A percentile compares a stretch with the other conserved stretches of the same genome.
These are phyloP conservation scores for Viola odorata DNA, from an alignment of 345 rosid species.

Conservation along the genomic window DNA sequence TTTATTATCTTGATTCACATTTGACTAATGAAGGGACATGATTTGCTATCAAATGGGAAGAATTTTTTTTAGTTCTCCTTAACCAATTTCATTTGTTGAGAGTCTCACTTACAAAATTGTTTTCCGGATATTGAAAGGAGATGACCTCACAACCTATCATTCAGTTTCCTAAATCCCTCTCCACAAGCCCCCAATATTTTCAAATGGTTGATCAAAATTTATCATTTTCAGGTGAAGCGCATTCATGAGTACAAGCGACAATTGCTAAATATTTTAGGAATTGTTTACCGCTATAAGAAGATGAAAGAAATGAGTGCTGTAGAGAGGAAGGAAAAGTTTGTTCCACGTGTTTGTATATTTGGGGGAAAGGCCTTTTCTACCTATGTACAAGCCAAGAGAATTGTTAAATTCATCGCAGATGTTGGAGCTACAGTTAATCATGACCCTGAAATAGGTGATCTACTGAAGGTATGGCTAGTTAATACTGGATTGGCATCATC, in stretches of 20 bases:
- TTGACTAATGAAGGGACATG: background rate
- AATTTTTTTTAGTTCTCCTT: background rate
- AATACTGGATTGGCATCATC: too few species aligned
- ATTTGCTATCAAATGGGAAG: background rate
- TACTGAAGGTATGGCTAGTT: conserved; percentile 48
- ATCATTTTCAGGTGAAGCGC: conserved; percentile 57
- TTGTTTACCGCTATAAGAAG: conserved; percentile 65
- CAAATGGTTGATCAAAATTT: background rate
- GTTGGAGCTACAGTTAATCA: conserved; percentile 61
- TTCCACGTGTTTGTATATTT: conserved; percentile 69
- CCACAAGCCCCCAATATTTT: too few species aligned
- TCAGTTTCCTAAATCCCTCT: too few species aligned
- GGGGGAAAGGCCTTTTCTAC: conserved; percentile 86
- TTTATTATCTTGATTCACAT: background rate
- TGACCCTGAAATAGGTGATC: conserved; percentile 67
- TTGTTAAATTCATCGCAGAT: conserved; percentile 68
- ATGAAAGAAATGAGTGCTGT: conserved; percentile 66
- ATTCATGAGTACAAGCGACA: conserved; percentile 81
- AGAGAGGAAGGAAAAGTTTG: conserved; percentile 46
- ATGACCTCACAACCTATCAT: too few species aligned
- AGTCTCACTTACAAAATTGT: too few species aligned
- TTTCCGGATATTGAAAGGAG: too few species aligned
- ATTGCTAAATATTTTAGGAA: conserved; percentile 63
- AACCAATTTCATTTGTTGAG: background rate
- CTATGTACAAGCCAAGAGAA: conserved; percentile 76